phyloP scores from a whole-genome alignment of 1,139 yeast genomes.

The Blastobotrys buckinghamii region DNA sequence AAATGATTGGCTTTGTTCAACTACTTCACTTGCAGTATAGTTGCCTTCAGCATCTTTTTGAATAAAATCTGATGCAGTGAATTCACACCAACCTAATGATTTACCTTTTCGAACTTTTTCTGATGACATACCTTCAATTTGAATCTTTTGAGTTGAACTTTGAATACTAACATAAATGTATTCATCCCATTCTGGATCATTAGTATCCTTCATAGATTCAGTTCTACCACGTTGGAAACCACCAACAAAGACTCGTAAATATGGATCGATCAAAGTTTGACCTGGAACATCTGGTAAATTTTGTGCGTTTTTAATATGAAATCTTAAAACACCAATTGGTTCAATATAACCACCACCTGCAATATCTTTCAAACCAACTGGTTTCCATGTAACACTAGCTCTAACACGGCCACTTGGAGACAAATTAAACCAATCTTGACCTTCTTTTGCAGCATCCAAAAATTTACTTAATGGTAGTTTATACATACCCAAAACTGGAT shows the following conservation, averaged over 20 bases:
- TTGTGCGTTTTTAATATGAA: conserved; percentile 63
- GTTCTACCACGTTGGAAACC: conserved; percentile 78
- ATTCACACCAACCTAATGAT: conserved; percentile 74
- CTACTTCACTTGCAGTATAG: conserved; percentile 55
- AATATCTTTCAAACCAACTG: conserved; percentile 61
- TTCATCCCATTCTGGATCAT: conserved; percentile 84
- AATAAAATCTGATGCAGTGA: conserved; percentile 62
- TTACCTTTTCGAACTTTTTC: conserved; percentile 74
- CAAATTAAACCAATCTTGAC: conserved; percentile 67
- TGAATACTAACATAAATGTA: conserved; percentile 74
- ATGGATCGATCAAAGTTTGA: conserved; percentile 90
- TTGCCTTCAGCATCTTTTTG: conserved; percentile 55
- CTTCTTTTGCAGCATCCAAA: conserved; percentile 72
- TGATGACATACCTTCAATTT: conserved; percentile 88
- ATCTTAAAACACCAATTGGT: conserved; percentile 87
- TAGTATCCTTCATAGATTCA: conserved; percentile 55
- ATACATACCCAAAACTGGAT: conserved; percentile 49
- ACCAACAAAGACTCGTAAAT: conserved; percentile 71
- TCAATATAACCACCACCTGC: conserved; percentile 76
- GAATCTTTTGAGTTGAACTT: conserved; percentile 71
- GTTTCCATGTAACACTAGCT: conserved; percentile 73
- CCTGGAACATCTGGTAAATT: conserved; percentile 78
- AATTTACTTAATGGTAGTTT: conserved; percentile 53
- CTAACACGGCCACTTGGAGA: conserved; percentile 63
- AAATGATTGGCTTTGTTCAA: conserved; percentile 53